Percentiles rank a stretch among this genome's conserved stretches.
phyloP scores from a whole-genome alignment of 768 basidiomycete genomes.

The Kwoniella dejecticola region DNA sequence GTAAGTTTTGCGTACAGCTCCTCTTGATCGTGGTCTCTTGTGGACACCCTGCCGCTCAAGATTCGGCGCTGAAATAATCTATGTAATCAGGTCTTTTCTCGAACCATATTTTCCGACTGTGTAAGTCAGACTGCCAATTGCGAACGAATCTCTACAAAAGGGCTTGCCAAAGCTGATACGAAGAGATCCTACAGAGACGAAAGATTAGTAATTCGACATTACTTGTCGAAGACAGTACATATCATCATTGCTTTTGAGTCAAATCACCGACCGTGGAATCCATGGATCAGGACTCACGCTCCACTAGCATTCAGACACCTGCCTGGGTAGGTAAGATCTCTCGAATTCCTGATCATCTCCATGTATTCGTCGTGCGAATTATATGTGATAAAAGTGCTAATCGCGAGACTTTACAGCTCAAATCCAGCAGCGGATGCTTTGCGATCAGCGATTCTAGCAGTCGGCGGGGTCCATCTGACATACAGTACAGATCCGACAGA shows the following conservation, averaged over 20 bases:
- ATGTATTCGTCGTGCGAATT: too few species aligned
- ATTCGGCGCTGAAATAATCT: not conserved
- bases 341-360: too few species aligned
- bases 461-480: conserved; percentile 42
- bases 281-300: conserved; percentile 37
- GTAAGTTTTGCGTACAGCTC: conserved; percentile 23
- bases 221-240: conserved; percentile 35
- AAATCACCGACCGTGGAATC: conserved; percentile 35
- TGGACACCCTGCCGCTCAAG: too few species aligned
- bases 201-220: conserved; percentile 42
- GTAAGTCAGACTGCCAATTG: conserved; percentile 13
- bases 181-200: conserved; percentile 36
- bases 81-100: conserved; percentile 26
- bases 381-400: too few species aligned
- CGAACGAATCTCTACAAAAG: too few species aligned
- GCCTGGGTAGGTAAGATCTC: conserved; percentile 20
- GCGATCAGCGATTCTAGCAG: conserved; percentile 36
- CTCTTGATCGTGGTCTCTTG: too few species aligned
- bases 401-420: too few species aligned
- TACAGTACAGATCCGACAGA: conserved; percentile 29
- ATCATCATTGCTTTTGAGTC: conserved; percentile 47
- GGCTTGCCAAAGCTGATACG: conserved; percentile 5
- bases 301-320: conserved; percentile 33
- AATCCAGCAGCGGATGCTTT: conserved; percentile 40
- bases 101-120: conserved; percentile 41